Base-by-base conservation (phyloP, 2,329 filamentous ascomycete species). In the Fusarium chlamydosporum region DNA sequence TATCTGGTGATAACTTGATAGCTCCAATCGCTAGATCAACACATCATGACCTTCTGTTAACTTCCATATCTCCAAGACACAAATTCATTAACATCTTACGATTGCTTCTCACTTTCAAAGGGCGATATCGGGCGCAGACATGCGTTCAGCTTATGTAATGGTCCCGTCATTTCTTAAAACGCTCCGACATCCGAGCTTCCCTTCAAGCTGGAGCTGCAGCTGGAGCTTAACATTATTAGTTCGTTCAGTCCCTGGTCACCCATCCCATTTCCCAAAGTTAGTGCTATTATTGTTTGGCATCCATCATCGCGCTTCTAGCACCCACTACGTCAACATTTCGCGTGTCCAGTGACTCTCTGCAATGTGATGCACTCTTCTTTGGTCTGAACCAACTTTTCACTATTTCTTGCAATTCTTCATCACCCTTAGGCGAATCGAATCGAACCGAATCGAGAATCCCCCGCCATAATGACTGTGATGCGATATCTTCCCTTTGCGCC, bases 401-500 rank as follows among this genome's bases (percentile, higher is more conserved):
- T 13, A 38, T n/a, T 13, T 55, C 16, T 29, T 47, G 41, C 26
- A 47, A 35, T 41, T 12, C 7, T 56, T 33, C 43, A n/a, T 40
- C 42, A 12, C 23, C 23, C 23, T n/a, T 37, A 38, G 31, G 26
- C 16, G 26, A 33, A 57, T 11, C 33, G 18, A 20, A 40, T 18
- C 33, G 47, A 51, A 29, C 16, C 47, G 34, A 51, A 26, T 16
- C 16, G 33, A 51, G 42, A 45, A 23, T 23, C 23, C 23, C 23
- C 23, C 23, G 23, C 23, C 23, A 23, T 23, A 23, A 23, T 23
- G 23, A 23, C 78, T 23, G 10, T 78, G 67, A 16, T 78, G 67
- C 84, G 82, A 58, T 78, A 82, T 65, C 79, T 88, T 54, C 88
- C 88, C 29, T 90, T 91, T 79, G 83, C 87, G 65, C 78, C 83